Percentiles rank a stretch among this genome's conserved stretches.
These are phyloP conservation scores for Eucalyptus decipiens DNA, from an alignment of 345 rosid genomes.

Conservation along the genomic window DNA sequence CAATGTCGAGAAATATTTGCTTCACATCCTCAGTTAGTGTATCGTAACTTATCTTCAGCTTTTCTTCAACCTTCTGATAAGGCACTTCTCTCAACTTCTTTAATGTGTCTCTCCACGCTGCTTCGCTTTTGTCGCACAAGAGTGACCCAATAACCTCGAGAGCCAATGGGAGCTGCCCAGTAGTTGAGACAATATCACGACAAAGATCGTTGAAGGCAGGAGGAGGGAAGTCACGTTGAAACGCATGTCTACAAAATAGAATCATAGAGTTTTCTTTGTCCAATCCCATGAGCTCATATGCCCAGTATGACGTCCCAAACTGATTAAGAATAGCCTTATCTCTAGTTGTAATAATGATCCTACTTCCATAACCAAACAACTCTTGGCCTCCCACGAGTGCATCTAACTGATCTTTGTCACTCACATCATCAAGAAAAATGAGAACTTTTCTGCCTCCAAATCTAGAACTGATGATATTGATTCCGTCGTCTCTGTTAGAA, in stretches of 20 bases:
- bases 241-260: not conserved
- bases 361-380: not conserved
- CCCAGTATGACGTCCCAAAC: not conserved
- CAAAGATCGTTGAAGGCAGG: not conserved
- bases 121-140: not conserved
- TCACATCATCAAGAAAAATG: not conserved
- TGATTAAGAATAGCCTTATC: not conserved
- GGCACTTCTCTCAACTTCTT: not conserved
- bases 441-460: not conserved
- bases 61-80: not conserved
- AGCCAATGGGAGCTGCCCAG: not conserved
- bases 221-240: not conserved
- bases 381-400: not conserved
- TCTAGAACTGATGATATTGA: not conserved
- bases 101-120: not conserved
- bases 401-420: not conserved
- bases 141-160: not conserved
- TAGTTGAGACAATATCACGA: not conserved
- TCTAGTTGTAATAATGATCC: not conserved
- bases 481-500: not conserved
- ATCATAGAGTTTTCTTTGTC: not conserved
- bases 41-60: not conserved
- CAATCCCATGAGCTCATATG: not conserved
- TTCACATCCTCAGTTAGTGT: not conserved
- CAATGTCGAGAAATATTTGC: not conserved